Conservation (phyloP, 2,329 filamentous ascomycete species). For the Aspergillus pseudoglaucus region DNA sequence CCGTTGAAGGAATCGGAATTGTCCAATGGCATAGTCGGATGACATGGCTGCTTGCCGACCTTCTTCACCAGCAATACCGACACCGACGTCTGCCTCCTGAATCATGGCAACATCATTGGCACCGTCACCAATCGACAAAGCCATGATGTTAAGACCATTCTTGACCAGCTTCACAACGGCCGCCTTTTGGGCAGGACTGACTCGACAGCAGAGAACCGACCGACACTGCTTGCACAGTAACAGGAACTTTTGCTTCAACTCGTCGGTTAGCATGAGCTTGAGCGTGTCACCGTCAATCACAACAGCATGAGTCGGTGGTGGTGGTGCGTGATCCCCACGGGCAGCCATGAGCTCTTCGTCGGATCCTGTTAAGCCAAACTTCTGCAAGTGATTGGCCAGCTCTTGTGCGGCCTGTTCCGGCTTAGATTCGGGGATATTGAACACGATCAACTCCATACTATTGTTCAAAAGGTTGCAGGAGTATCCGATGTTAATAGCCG, state of each 20-base stretch:
- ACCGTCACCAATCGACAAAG: conserved; percentile 84
- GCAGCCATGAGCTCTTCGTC: conserved; percentile 78
- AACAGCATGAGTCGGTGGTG: conserved; percentile 79
- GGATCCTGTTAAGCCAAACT: conserved; percentile 73
- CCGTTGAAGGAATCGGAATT: conserved; percentile 82
- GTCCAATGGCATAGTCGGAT: conserved; percentile 89
- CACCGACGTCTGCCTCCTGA: conserved; percentile 92
- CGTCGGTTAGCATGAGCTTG: conserved; percentile 75
- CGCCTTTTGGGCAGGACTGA: conserved; percentile 93
- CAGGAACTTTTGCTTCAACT: conserved; percentile 83
- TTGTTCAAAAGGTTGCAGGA: conserved; percentile 97
- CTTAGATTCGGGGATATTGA: conserved; percentile 76
- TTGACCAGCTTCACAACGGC: conserved; percentile 97
- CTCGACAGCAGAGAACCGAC: conserved; percentile 92
- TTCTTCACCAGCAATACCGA: conserved; percentile 90
- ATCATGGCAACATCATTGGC: conserved; percentile 98
- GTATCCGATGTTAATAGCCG: conserved; percentile 98
- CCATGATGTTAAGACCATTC: conserved; percentile 90
- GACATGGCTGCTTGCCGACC: conserved; percentile 93
- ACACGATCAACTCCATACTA: conserved; percentile 90
- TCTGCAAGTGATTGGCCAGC: conserved; percentile 64
- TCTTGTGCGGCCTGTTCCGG: conserved; percentile 59
- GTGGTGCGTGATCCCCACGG: conserved; percentile 76
- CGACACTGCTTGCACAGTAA: conserved; percentile 95
- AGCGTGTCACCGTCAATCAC: conserved; percentile 94